Evolutionary conservation across 73 alveolate genomes (phyloP).

Genomic region (Stentor roeselii): DNA sequence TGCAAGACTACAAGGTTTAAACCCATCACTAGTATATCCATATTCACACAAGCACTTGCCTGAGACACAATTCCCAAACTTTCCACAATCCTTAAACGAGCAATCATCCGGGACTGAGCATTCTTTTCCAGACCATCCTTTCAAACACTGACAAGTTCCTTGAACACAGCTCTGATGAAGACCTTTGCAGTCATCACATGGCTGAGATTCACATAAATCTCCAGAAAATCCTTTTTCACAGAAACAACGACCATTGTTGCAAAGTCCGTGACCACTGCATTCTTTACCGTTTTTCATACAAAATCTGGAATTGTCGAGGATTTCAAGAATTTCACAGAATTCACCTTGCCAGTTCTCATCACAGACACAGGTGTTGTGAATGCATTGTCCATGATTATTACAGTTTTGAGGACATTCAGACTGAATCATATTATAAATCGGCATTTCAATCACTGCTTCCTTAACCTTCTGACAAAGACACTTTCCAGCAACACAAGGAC

Average conservation of each 20-base stretch:
- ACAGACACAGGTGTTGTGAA: neutral
- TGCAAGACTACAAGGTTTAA: neutral
- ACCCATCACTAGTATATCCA: neutral
- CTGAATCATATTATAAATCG: too few relatives aligned
- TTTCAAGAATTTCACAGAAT: neutral
- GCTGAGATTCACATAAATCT: neutral
- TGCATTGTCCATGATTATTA: neutral
- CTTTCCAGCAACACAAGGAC: neutral
- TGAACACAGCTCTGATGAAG: neutral
- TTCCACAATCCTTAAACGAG: neutral
- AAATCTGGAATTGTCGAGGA: neutral
- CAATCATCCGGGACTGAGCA: neutral
- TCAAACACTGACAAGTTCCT: neutral
- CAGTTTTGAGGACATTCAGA: constrained; percentile 4
- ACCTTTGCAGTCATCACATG: constrained; percentile 5
- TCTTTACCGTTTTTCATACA: neutral
- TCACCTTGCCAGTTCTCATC: neutral
- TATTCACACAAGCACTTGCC: constrained; percentile 13
- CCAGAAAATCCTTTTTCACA: constrained; percentile 13
- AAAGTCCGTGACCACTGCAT: constrained; percentile 8
- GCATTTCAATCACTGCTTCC: too few relatives aligned
- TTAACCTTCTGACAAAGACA: too few relatives aligned
- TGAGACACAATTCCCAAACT: neutral
- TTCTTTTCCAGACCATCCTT: constrained; percentile 13
- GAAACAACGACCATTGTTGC: constrained; percentile 13